Evolutionary conservation across 2,329 filamentous ascomycete genomes (phyloP).

Genomic region (Cladosporium velox): DNA sequence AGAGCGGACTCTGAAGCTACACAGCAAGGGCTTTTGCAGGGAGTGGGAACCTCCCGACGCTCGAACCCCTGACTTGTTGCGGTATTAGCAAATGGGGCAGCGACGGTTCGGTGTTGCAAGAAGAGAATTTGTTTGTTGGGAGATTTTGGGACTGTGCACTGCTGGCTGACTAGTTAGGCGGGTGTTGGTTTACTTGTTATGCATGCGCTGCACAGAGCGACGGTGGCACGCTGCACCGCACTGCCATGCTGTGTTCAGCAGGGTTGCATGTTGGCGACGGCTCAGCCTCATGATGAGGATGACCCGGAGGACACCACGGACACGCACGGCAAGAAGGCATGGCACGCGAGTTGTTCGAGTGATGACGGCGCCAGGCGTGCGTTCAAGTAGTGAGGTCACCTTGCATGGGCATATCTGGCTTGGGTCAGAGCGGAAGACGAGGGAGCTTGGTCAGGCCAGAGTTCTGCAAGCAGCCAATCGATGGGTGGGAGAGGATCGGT

Average conservation of each 20-base stretch:
- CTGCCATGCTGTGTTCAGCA: constrained; percentile 6
- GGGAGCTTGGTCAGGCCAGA: not conserved
- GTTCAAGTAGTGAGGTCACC: not conserved
- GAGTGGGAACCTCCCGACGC: not conserved
- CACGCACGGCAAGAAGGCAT: not conserved
- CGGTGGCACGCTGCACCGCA: not conserved
- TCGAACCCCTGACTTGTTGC: constrained; percentile 5
- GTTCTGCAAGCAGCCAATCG: not conserved
- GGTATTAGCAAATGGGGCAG: constrained; percentile 1
- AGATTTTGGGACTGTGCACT: constrained; percentile 6
- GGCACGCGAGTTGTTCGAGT: not conserved
- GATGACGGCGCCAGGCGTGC: not conserved
- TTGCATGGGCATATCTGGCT: not conserved
- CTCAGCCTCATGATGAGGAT: constrained; percentile 7
- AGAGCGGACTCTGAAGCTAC: not conserved
- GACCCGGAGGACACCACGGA: no score
- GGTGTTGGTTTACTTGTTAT: not conserved
- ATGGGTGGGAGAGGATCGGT: not conserved
- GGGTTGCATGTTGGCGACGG: not conserved
- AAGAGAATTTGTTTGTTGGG: constrained; percentile 16
- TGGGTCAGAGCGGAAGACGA: not conserved
- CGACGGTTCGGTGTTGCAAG: constrained; percentile 1
- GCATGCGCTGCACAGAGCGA: not conserved
- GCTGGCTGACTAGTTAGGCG: not conserved
- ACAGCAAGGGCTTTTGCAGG: not conserved